phyloP scores from a whole-genome alignment of 306 rosid species.

The Prunus kanzakura region DNA sequence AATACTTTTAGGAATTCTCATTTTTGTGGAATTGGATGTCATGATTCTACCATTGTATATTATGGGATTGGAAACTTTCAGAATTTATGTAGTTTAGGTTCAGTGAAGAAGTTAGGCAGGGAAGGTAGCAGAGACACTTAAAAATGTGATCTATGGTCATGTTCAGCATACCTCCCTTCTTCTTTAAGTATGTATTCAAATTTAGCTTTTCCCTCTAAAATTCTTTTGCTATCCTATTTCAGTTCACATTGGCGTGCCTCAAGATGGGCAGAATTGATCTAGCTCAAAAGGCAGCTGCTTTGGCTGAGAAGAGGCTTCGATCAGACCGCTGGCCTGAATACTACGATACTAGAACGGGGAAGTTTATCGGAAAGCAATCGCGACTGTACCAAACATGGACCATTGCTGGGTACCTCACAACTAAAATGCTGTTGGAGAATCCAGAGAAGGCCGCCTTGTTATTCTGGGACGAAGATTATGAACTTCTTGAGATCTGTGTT shows the following conservation, averaged over 20 bases:
- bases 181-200: neutral
- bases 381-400: constrained; percentile 91
- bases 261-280: constrained; percentile 77
- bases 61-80: neutral
- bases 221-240: constrained; percentile 14
- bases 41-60: neutral
- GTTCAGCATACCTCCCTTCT: neutral
- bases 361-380: constrained; percentile 84
- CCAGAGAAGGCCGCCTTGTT: constrained; percentile 69
- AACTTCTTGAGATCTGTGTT: constrained; percentile 82
- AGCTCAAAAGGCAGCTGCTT: constrained; percentile 67
- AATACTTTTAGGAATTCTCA: neutral
- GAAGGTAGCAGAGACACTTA: neutral
- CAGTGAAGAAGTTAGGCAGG: neutral
- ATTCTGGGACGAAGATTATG: constrained; percentile 86
- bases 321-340: constrained; percentile 89
- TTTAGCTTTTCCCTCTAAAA: constrained; percentile 2
- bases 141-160: neutral
- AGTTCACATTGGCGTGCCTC: constrained; percentile 96
- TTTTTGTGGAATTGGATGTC: neutral
- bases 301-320: constrained; percentile 78
- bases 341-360: constrained; percentile 81
- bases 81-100: neutral
- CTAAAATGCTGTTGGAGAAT: constrained; percentile 88
- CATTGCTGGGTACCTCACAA: constrained; percentile 79